Evolutionary conservation across 805 yeast genomes (phyloP), one percentile per base, ranked within the genome.

Genomic region (Metschnikowia hibisci): DNA sequence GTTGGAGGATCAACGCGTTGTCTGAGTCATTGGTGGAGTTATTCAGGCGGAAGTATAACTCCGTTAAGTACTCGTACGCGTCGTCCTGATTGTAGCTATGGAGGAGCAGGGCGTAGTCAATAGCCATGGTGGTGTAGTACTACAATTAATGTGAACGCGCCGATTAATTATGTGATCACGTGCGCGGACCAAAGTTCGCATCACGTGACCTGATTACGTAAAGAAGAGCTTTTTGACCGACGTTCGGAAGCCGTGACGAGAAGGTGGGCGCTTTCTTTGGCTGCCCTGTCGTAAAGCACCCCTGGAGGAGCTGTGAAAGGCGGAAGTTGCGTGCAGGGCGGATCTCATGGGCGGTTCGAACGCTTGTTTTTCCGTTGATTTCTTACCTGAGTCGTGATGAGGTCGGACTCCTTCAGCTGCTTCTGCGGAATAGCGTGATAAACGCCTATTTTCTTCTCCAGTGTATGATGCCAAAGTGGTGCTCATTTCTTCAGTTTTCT

Each of bases 51-150:
- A 48, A 42, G 45, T 58, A 57, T 34, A 61, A 46, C 13, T 49
- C 47, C 26, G 56, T 43, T 32, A 64, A 44, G 41, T 53, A 63
- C 15, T 46, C 45, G 32, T 56, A 54, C 6, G 56, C 44, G 25
- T 49, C 56, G 10, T 51, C 32, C 31, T 54, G 52, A 27, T 55
- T 53, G 39, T 55, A 57, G 8, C 25, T 11, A 4, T 38, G 32
- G 25, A 39, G 34, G 12, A 46, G 42, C 22, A 7, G 34, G 16
- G 35, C 35, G 39, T 34, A 23, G 5, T 41, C 49, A 32, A 30
- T 25, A 15, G 39, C 36, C 51, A 47, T 46, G 9, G 27, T 37
- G 26, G 32, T 37, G 40, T 13, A 20, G 27, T 28, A 12, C 23
- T 18, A 32, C 15, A n/a, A 25, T 15, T 25, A n/a, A 25, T 35